Conservation (phyloP, 176 grass and related monocot species). For the Thalia dealbata region DNA sequence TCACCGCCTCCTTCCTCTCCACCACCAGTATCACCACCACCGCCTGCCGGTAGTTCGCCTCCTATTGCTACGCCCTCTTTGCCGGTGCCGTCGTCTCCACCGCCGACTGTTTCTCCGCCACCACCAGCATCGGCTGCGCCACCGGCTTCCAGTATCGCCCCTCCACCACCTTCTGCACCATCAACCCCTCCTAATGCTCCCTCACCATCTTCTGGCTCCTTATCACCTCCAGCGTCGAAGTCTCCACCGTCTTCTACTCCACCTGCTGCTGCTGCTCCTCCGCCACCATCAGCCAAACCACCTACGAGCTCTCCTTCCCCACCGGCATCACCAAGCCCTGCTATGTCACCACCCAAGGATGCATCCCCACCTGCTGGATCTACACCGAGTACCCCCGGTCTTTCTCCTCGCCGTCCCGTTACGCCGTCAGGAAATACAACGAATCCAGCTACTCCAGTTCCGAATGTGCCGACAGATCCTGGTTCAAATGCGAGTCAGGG, state of each 20-base stretch:
- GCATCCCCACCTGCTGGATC: neutral
- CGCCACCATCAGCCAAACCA: neutral
- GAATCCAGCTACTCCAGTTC: neutral
- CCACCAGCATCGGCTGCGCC: neutral
- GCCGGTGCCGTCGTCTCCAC: constrained; percentile 5
- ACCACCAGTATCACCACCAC: constrained; percentile 4
- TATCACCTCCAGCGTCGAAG: neutral
- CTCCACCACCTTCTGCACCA: neutral
- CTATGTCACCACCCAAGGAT: neutral
- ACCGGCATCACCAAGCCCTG: neutral
- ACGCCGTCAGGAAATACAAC: constrained; percentile 6
- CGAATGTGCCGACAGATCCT: constrained; percentile 13
- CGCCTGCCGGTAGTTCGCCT: neutral
- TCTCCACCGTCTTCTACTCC: neutral
- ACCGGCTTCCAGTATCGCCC: neutral
- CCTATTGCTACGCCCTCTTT: neutral
- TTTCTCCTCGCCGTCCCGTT: neutral
- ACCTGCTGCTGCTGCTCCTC: neutral
- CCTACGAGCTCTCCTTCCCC: constrained; percentile 9
- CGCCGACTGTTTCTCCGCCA: constrained; percentile 1
- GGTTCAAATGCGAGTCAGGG: neutral
- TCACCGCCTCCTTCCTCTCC: constrained; percentile 27
- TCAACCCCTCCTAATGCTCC: neutral
- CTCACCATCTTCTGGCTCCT: constrained; percentile 6
- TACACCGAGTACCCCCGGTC: neutral